phyloP scores from a whole-genome alignment of 2,329 filamentous ascomycete genomes.

The Epichloe baconii region DNA sequence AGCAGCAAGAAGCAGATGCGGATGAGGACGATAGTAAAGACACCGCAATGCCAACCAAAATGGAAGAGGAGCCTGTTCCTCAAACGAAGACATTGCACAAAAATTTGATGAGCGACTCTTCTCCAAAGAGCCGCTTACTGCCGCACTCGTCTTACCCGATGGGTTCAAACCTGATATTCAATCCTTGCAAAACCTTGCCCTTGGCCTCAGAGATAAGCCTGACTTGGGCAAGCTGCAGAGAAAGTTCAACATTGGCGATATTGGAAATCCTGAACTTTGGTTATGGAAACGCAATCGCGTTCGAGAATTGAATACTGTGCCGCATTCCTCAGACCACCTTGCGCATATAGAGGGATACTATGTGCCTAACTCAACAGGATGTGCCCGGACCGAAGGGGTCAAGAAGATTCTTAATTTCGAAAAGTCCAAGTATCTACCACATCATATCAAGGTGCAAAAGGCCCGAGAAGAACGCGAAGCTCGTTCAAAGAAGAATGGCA shows the following conservation, averaged over 20 bases:
- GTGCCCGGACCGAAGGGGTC: constrained; percentile 80
- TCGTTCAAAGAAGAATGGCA: constrained; percentile 51
- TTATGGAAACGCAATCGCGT: constrained; percentile 44
- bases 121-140: constrained; percentile 30
- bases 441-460: constrained; percentile 92
- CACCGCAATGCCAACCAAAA: constrained; percentile 19
- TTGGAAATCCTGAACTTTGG: constrained; percentile 41
- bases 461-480: constrained; percentile 83
- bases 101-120: constrained; percentile 33
- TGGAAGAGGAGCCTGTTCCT: constrained; percentile 11
- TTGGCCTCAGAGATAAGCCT: constrained; percentile 33
- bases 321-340: constrained; percentile 16
- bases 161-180: constrained; percentile 32
- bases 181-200: constrained; percentile 29
- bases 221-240: constrained; percentile 35
- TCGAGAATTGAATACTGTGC: constrained; percentile 37
- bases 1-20: constrained; percentile 36
- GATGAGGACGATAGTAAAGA: constrained; percentile 27
- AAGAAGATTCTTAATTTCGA: constrained; percentile 95
- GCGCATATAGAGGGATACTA: constrained; percentile 54
- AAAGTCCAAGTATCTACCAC: constrained; percentile 94
- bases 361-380: constrained; percentile 72
- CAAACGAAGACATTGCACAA: constrained; percentile 34
- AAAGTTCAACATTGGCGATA: constrained; percentile 29
- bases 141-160: constrained; percentile 32